These are phyloP conservation scores for Kitagawia praeruptora DNA, from an alignment of 129 eudicot species.

Conservation along the genomic window DNA sequence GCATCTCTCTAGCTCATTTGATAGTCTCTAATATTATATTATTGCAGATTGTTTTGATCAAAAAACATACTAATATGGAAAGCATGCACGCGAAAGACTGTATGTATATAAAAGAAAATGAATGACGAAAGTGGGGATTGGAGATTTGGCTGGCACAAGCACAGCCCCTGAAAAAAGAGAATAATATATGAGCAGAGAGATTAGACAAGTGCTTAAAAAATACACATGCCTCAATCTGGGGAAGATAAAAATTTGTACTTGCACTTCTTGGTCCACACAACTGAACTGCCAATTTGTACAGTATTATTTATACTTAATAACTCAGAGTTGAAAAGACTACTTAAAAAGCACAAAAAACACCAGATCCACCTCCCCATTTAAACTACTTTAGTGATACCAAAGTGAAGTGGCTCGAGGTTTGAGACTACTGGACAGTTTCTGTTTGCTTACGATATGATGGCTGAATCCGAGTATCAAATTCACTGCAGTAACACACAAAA, in stretches of 20 bases:
- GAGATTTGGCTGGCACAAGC: not conserved
- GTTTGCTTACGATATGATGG: not conserved
- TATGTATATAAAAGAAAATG: no score
- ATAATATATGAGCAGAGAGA: not conserved
- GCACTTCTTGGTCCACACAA: slow-evolving; percentile 14
- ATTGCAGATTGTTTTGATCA: slow-evolving; percentile 9
- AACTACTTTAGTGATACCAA: not conserved
- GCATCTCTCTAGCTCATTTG: not conserved
- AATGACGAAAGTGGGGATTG: not conserved
- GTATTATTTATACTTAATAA: not conserved
- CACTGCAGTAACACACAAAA: not conserved
- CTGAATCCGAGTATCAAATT: not conserved
- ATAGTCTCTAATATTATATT: not conserved
- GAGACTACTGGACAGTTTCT: not conserved
- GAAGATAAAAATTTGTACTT: slow-evolving; percentile 15
- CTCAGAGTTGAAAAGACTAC: slow-evolving; percentile 12
- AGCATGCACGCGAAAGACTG: not conserved
- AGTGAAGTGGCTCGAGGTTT: not conserved
- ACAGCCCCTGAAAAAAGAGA: slow-evolving; percentile 2
- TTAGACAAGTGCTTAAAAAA: slow-evolving; percentile 18
- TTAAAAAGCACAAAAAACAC: slow-evolving; percentile 9
- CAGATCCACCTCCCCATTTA: not conserved
- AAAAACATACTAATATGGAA: not conserved
- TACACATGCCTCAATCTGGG: slow-evolving; percentile 14
- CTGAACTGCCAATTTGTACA: slow-evolving; percentile 8